These are phyloP conservation scores for Fragaria vesca DNA, from an alignment of 306 rosid species.

Conservation along the genomic window DNA sequence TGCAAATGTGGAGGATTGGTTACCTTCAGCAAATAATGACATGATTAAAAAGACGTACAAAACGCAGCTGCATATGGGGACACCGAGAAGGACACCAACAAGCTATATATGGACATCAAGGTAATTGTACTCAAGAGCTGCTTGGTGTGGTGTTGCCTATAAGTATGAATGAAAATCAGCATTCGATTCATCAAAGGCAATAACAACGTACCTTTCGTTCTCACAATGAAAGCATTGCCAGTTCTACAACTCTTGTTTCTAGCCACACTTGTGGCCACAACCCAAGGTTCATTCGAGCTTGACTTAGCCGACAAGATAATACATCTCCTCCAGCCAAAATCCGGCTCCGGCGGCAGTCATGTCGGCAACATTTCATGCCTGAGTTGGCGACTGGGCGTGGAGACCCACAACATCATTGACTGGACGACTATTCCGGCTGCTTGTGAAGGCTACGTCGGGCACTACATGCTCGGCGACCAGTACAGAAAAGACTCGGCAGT, in stretches of 20 bases:
- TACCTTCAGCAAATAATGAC: neutral
- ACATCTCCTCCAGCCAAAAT: slow-evolving; percentile 36
- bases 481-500: slow-evolving; percentile 45
- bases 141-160: neutral
- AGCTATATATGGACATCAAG: neutral
- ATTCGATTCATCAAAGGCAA: neutral
- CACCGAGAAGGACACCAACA: neutral
- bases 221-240: neutral
- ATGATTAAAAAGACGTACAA: neutral
- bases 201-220: neutral
- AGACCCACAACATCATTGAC: slow-evolving; percentile 40
- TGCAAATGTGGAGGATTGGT: neutral
- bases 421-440: slow-evolving; percentile 42
- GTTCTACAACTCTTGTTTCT: slow-evolving; percentile 9
- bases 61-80: neutral
- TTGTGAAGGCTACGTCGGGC: slow-evolving; percentile 45
- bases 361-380: slow-evolving; percentile 30
- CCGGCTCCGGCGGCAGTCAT: slow-evolving; percentile 18
- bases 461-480: slow-evolving; percentile 43
- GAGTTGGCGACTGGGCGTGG: slow-evolving; percentile 67
- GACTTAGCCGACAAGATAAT: slow-evolving; percentile 17
- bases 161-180: neutral
- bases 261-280: slow-evolving; percentile 14
- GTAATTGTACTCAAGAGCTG: neutral
- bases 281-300: slow-evolving; percentile 18